Evolutionary conservation across 2,329 filamentous ascomycete genomes (phyloP).

Genomic region (Didymella keratinophila): DNA sequence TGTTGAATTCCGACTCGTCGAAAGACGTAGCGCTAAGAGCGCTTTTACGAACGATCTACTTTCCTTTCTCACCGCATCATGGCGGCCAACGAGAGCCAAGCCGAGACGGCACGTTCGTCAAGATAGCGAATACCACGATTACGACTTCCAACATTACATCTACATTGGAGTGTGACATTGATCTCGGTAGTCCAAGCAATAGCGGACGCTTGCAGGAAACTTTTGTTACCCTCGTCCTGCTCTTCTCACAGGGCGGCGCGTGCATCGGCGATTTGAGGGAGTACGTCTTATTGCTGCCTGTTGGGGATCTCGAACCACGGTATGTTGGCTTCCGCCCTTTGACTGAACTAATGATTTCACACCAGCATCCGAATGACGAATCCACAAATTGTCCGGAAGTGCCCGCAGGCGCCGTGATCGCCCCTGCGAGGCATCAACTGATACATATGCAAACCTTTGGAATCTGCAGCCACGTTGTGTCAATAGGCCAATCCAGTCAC

Average conservation of each 20-base stretch:
- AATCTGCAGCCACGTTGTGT: not conserved
- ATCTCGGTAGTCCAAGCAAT: not conserved
- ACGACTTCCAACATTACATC: not conserved
- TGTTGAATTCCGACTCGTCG: not conserved
- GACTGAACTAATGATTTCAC: not conserved
- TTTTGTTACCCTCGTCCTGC: not conserved
- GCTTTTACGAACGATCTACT: not conserved
- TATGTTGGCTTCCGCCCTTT: not conserved
- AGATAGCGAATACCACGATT: slow-evolving; percentile 18
- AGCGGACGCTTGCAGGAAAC: not conserved
- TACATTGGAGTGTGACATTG: not conserved
- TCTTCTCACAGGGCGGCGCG: not conserved
- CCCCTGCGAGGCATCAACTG: slow-evolving; percentile 1
- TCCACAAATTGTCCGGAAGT: not conserved
- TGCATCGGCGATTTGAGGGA: not conserved
- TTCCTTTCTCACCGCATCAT: slow-evolving; percentile 3
- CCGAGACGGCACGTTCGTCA: not conserved
- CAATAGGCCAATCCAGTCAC: not conserved
- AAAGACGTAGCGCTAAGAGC: slow-evolving; percentile 2
- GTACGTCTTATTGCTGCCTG: not conserved
- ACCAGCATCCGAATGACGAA: not conserved
- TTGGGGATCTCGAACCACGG: not conserved
- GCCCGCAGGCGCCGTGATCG: not conserved
- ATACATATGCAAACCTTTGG: not conserved
- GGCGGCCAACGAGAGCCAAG: not conserved